These are phyloP conservation scores for Leccinum aurantiacum DNA, from an alignment of 768 basidiomycete species.

Conservation along the genomic window DNA sequence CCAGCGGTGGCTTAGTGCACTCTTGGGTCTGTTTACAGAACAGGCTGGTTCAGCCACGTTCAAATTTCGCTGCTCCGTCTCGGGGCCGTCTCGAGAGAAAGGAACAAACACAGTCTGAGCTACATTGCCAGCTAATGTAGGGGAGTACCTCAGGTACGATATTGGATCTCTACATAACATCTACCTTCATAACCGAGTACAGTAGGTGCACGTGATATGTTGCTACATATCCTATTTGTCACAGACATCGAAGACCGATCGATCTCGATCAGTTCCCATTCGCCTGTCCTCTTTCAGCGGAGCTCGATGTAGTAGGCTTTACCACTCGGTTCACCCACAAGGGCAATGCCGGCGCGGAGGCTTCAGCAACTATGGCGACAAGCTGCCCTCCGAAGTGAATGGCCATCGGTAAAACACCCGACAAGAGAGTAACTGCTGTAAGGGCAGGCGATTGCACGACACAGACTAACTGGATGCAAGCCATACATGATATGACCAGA, in stretches of 20 bases:
- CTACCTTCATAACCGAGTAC: not conserved
- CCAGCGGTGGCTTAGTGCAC: not conserved
- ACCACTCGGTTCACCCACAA: not conserved
- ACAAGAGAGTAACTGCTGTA: slow-evolving; percentile 6
- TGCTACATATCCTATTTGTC: not conserved
- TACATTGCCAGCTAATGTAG: not conserved
- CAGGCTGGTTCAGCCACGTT: not conserved
- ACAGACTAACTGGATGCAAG: slow-evolving; percentile 8
- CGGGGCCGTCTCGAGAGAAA: not conserved
- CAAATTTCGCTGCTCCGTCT: not conserved
- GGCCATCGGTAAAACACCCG: slow-evolving; percentile 10
- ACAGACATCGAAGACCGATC: not conserved
- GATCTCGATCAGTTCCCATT: not conserved
- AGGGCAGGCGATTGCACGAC: slow-evolving; percentile 11
- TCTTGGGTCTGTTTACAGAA: not conserved
- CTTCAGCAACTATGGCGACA: not conserved
- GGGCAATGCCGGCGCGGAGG: not conserved
- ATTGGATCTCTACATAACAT: not conserved
- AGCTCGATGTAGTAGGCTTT: not conserved
- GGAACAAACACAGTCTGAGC: not conserved
- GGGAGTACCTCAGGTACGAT: not conserved
- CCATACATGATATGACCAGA: slow-evolving; percentile 12
- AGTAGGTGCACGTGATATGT: not conserved
- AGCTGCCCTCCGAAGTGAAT: slow-evolving; percentile 3
- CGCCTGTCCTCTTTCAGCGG: not conserved